These are phyloP conservation scores for Didymellaceae sp. DNA, from an alignment of 2,329 filamentous ascomycete genomes.

Conservation along the genomic window DNA sequence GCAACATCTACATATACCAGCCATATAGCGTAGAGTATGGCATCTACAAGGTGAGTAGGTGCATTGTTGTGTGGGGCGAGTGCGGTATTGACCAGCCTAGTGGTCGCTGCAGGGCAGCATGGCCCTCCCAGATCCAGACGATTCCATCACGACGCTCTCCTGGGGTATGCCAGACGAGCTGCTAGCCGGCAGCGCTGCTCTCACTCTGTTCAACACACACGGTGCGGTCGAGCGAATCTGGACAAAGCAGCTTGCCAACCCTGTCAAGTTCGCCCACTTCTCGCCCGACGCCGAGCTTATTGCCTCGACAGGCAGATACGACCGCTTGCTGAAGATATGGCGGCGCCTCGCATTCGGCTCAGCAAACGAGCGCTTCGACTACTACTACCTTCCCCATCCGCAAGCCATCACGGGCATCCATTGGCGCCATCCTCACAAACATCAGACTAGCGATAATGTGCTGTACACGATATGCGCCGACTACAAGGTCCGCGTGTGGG, in stretches of 20 bases:
- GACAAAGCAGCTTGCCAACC: constrained; percentile 75
- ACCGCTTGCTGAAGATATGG: constrained; percentile 92
- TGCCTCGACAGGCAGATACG: constrained; percentile 78
- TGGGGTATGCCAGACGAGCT: constrained; percentile 90
- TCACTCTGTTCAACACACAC: constrained; percentile 72
- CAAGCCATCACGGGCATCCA: constrained; percentile 79
- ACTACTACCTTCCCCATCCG: constrained; percentile 88
- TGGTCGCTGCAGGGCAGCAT: constrained; percentile 71
- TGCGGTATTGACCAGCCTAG: constrained; percentile 45
- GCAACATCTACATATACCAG: constrained; percentile 76
- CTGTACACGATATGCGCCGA: constrained; percentile 90
- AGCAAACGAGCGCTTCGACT: constrained; percentile 85
- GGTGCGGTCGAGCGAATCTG: constrained; percentile 67
- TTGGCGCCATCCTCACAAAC: constrained; percentile 80
- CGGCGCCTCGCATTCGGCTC: constrained; percentile 82
- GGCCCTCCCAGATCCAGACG: constrained; percentile 51
- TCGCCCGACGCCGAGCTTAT: constrained; percentile 89
- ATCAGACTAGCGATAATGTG: constrained; percentile 83
- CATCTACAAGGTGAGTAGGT: constrained; percentile 69
- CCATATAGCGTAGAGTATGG: constrained; percentile 75
- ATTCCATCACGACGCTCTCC: constrained; percentile 69
- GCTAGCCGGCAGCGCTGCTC: constrained; percentile 72
- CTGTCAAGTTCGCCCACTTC: constrained; percentile 75
- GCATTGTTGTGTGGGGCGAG: constrained; percentile 1
- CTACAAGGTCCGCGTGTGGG: constrained; percentile 82